These are phyloP conservation scores for Boletus speciosus DNA, from an alignment of 768 basidiomycete genomes.

Conservation along the genomic window DNA sequence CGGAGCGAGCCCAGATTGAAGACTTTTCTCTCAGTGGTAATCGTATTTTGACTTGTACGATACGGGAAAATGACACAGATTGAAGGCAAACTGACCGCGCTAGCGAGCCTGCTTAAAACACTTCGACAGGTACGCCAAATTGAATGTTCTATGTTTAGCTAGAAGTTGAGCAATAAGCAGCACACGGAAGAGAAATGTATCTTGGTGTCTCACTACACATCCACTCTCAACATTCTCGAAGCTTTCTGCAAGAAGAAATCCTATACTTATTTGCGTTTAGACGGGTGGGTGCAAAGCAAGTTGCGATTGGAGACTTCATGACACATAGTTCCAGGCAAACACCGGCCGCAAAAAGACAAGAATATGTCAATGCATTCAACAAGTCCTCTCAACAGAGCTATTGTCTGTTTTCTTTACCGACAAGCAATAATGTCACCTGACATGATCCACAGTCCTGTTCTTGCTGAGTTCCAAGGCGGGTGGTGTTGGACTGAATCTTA, in stretches of 20 bases:
- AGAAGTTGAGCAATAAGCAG: constrained; percentile 32
- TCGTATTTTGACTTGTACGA: constrained; percentile 10
- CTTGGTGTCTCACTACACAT: constrained; percentile 94
- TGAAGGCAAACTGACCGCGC: constrained; percentile 69
- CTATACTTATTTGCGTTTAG: constrained; percentile 81
- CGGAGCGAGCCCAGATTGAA: constrained; percentile 54
- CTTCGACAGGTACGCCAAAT: constrained; percentile 50
- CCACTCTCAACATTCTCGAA: constrained; percentile 90
- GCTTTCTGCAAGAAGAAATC: constrained; percentile 71
- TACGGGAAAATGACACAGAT: constrained; percentile 2
- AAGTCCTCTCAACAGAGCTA: constrained; percentile 63
- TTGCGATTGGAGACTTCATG: not conserved
- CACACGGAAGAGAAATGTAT: constrained; percentile 91
- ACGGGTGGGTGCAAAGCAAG: constrained; percentile 54
- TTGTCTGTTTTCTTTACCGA: constrained; percentile 45
- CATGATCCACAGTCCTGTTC: constrained; percentile 64
- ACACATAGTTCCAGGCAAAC: constrained; percentile 53
- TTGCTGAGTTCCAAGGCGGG: constrained; percentile 93
- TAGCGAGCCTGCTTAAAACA: constrained; percentile 59
- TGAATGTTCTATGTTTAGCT: not conserved
- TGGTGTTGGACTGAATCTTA: constrained; percentile 90
- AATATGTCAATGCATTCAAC: constrained; percentile 89
- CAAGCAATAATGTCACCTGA: constrained; percentile 1
- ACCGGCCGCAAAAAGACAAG: constrained; percentile 71
- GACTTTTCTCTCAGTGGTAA: constrained; percentile 81